phyloP scores from a whole-genome alignment of 345 rosid genomes.

The Lumnitzera littorea region DNA sequence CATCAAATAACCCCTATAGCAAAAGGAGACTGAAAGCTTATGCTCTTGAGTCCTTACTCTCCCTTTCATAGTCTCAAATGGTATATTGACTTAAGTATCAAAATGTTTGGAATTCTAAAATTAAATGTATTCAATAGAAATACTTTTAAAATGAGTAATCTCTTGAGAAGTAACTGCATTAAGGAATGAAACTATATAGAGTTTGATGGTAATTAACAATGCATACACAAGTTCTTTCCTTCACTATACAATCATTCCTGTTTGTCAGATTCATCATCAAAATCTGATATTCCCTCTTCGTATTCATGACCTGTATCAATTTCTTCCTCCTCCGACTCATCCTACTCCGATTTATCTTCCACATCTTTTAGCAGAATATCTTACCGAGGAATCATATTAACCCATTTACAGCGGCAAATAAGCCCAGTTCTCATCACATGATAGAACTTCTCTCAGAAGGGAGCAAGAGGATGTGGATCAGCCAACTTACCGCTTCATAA shows the following conservation, averaged over 20 bases:
- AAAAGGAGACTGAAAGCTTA: too few species aligned
- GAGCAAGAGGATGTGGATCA: slow-evolving; percentile 77
- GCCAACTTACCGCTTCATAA: slow-evolving; percentile 66
- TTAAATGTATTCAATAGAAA: too few species aligned
- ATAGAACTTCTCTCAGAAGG: slow-evolving; percentile 61
- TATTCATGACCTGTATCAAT: slow-evolving; percentile 33
- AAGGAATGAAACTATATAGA: too few species aligned
- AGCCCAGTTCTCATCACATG: slow-evolving; percentile 91
- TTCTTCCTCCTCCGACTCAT: slow-evolving; percentile 52
- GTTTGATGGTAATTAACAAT: too few species aligned
- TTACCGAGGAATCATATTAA: slow-evolving; percentile 33
- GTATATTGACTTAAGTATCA: too few species aligned
- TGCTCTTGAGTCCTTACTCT: too few species aligned
- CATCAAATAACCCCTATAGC: too few species aligned
- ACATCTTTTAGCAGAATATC: slow-evolving; percentile 34
- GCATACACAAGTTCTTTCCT: too few species aligned
- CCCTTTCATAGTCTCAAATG: too few species aligned
- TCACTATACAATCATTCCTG: slow-evolving; percentile 9
- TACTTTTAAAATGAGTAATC: too few species aligned
- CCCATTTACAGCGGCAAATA: slow-evolving; percentile 66
- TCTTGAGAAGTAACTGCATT: too few species aligned
- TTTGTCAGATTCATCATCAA: slow-evolving; percentile 37
- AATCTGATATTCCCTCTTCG: slow-evolving; percentile 32
- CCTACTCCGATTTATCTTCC: slow-evolving; percentile 24
- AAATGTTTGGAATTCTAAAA: too few species aligned